These are phyloP conservation scores for Pharus latifolius DNA, from an alignment of 176 grass and related monocot genomes.

Conservation along the genomic window DNA sequence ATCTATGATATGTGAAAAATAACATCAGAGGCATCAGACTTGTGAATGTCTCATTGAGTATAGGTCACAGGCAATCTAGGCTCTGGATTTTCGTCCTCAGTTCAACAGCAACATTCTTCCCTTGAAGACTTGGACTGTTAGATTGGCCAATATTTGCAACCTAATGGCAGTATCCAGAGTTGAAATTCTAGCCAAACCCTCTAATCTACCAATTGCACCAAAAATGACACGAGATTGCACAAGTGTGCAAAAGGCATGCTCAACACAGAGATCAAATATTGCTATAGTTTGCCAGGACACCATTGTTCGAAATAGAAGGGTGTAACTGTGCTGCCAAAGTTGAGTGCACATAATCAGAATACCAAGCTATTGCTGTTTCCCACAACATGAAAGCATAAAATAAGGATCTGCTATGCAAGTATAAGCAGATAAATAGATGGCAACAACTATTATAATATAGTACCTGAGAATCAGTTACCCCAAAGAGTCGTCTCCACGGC, in stretches of 20 bases:
- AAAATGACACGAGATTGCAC: not conserved
- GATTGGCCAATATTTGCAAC: not conserved
- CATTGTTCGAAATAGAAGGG: not conserved
- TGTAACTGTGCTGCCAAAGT: not conserved
- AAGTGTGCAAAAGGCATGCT: not conserved
- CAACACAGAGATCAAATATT: not conserved
- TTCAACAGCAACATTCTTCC: not conserved
- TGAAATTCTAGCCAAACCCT: not conserved
- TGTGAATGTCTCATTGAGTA: not conserved
- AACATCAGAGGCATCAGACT: not conserved
- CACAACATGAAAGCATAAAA: slow-evolving; percentile 3
- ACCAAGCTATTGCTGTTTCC: not conserved
- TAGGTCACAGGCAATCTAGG: not conserved
- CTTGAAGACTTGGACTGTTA: not conserved
- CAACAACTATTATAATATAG: slow-evolving; percentile 6
- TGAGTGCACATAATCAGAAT: not conserved
- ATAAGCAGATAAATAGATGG: not conserved
- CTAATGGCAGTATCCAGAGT: not conserved
- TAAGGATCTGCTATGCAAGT: not conserved
- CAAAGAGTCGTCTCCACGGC: slow-evolving; percentile 97
- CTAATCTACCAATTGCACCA: not conserved
- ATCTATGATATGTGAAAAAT: not conserved
- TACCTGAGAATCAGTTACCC: slow-evolving; percentile 98
- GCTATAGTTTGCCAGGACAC: not conserved
- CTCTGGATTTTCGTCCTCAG: not conserved